Evolutionary conservation across 83 land plant species (phyloP), one percentile per base, ranked within the genome.

Genomic region (Picea mariana): DNA sequence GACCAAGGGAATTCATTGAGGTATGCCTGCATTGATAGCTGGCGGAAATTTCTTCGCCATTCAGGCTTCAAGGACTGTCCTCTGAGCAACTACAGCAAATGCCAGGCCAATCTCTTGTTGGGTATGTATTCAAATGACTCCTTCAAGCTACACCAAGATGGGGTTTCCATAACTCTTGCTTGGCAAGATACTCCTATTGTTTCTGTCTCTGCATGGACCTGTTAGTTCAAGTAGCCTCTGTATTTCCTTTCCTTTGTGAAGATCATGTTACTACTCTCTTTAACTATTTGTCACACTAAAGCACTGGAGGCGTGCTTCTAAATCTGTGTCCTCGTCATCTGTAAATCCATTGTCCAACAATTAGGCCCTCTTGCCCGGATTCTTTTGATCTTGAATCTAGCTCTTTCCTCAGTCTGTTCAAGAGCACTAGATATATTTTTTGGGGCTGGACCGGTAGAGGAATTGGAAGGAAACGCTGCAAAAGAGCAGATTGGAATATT

Each of bases 151-250:
- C 77, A 75, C 27, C 59, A 75, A 21, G 77, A 75, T 75, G 77
- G 77, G 24, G 42, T 75, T 49, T 47, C 77, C 11, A 21, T 75
- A 47, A 75, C 77, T 75, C 77, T 75, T n/a, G 77, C 77, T 21
- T 75, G 77, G 77, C 77, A 75, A 21, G 77, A 75, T 75, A 75
- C 77, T 47, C 59, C 77, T 75, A 75, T 75, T 47, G 77, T 75
- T 75, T 75, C 77, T 21, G 77, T 75, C 59, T 75, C 77, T 49
- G 77, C 27, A 47, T 75, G 77, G 77, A 44, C 42, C 21, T 75
- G 42, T n/a, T 75, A 75, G 26, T 75, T 47, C 26, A 23, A 47
- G 21, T 8, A 75, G 23, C 13, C 15, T 67, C 16, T 9, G 31
- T 75, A 73, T 73, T 73, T 23, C 47, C 24, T 7, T 20, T 20